Percentiles rank a stretch among this genome's conserved stretches.
Evolutionary conservation across 2,329 filamentous ascomycete genomes (phyloP).

Genomic region (Sporothrix brasiliensis): DNA sequence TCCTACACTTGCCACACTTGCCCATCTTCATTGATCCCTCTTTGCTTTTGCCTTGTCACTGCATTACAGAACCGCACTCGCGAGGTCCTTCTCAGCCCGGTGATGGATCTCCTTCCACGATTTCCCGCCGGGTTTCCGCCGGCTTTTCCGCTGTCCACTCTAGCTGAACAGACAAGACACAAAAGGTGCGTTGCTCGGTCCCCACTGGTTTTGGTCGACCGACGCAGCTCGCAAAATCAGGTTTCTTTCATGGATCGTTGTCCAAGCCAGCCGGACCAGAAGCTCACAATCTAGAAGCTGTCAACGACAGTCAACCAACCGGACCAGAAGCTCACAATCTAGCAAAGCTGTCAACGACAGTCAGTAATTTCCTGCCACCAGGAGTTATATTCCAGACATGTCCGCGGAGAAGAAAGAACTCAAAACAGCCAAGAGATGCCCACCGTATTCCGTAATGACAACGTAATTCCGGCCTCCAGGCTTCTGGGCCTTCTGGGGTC

Average conservation of each 20-base stretch:
- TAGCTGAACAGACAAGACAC: neutral
- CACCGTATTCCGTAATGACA: neutral
- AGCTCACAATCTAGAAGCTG: neutral
- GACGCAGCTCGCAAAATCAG: no score
- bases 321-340: neutral
- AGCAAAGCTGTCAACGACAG: neutral
- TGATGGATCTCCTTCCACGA: neutral
- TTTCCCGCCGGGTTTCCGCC: neutral
- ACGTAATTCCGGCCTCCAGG: slow-evolving; percentile 4
- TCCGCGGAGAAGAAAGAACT: neutral
- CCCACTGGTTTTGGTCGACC: no score
- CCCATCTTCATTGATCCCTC: neutral
- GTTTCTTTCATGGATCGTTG: no score
- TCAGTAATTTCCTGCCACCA: no score
- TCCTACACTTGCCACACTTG: neutral
- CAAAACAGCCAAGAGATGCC: neutral
- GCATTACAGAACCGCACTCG: slow-evolving; percentile 19
- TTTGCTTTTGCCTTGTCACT: neutral
- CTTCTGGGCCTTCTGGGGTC: neutral
- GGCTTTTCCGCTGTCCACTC: neutral
- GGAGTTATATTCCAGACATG: neutral
- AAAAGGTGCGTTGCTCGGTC: no score
- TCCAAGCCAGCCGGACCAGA: neutral
- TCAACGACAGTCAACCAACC: neutral
- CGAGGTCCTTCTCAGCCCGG: neutral